A percentile compares a stretch with the other conserved stretches of the same genome.
phyloP scores from a whole-genome alignment of 2,329 filamentous ascomycete genomes.

The Neonectria neomacrospora region DNA sequence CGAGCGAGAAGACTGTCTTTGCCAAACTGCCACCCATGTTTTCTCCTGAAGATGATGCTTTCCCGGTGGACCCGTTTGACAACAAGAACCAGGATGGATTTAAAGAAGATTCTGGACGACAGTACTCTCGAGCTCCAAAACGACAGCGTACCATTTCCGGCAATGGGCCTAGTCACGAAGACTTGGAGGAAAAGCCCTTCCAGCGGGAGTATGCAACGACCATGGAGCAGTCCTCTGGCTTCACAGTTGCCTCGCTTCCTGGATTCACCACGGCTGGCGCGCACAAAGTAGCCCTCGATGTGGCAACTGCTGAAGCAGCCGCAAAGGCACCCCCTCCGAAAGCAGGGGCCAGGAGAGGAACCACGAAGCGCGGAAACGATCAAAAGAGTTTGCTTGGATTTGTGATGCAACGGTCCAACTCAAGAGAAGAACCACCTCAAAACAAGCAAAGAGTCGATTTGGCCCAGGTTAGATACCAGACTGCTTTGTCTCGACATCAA shows the following conservation, averaged over 20 bases:
- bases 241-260: constrained; percentile 67
- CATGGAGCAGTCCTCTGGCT: constrained; percentile 68
- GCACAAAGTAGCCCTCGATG: constrained; percentile 58
- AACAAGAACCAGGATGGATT: constrained; percentile 42
- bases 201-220: constrained; percentile 65
- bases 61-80: constrained; percentile 71
- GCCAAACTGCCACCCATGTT: constrained; percentile 64
- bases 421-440: constrained; percentile 23
- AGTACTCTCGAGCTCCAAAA: constrained; percentile 43
- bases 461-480: constrained; percentile 42
- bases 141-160: constrained; percentile 43
- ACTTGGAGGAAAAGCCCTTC: constrained; percentile 50
- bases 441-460: constrained; percentile 29
- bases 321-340: constrained; percentile 34
- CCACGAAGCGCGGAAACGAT: constrained; percentile 49
- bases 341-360: constrained; percentile 39
- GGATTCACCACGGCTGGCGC: constrained; percentile 72
- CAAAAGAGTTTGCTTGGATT: constrained; percentile 58
- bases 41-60: constrained; percentile 73
- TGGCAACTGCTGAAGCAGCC: constrained; percentile 33
- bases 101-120: constrained; percentile 31
- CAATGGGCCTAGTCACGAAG: constrained; percentile 24
- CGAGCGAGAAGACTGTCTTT: constrained; percentile 65
- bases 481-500: constrained; percentile 40
- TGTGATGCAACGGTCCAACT: constrained; percentile 45